A percentile compares a stretch with the other conserved stretches of the same genome.
Conservation (phyloP, 1,284 basidiomycete species). For the Leccinum ponderosum region DNA sequence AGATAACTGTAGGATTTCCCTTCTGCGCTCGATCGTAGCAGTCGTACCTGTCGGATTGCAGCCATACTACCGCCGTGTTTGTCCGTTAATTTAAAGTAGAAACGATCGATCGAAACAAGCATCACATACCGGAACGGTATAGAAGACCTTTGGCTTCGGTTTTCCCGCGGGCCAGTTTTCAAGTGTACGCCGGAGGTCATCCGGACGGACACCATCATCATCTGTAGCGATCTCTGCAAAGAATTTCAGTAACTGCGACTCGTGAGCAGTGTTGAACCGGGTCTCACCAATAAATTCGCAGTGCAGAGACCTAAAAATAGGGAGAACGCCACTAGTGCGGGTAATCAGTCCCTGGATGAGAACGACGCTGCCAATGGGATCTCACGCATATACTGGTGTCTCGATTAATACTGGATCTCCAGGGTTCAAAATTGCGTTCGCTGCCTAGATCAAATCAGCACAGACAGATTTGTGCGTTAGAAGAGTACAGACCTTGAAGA, state of each 20-base stretch:
- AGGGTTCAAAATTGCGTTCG: constrained; percentile 65
- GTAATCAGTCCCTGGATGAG: constrained; percentile 15
- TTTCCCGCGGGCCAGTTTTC: constrained; percentile 76
- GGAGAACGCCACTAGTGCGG: constrained; percentile 56
- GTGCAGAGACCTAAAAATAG: constrained; percentile 56
- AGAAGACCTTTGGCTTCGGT: constrained; percentile 79
- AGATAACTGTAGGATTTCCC: constrained; percentile 76
- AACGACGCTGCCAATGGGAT: constrained; percentile 11
- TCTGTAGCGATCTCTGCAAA: constrained; percentile 79
- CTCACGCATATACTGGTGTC: constrained; percentile 83
- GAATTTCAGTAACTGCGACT: neutral
- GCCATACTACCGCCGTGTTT: constrained; percentile 55
- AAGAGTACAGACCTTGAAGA: constrained; percentile 67
- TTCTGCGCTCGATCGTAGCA: constrained; percentile 70
- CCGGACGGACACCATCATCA: constrained; percentile 69
- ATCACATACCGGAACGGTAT: constrained; percentile 72
- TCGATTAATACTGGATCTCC: constrained; percentile 87
- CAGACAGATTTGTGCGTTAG: neutral
- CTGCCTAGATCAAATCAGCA: constrained; percentile 42
- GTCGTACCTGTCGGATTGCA: constrained; percentile 87
- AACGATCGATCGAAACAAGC: constrained; percentile 2
- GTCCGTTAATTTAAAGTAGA: neutral
- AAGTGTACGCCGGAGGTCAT: constrained; percentile 64
- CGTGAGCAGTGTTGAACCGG: neutral
- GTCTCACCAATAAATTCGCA: constrained; percentile 65